Percentiles rank a stretch among this genome's conserved stretches.
These are phyloP conservation scores for Aspergillus clavatus DNA, from an alignment of 2,329 filamentous ascomycete genomes.

Conservation along the genomic window DNA sequence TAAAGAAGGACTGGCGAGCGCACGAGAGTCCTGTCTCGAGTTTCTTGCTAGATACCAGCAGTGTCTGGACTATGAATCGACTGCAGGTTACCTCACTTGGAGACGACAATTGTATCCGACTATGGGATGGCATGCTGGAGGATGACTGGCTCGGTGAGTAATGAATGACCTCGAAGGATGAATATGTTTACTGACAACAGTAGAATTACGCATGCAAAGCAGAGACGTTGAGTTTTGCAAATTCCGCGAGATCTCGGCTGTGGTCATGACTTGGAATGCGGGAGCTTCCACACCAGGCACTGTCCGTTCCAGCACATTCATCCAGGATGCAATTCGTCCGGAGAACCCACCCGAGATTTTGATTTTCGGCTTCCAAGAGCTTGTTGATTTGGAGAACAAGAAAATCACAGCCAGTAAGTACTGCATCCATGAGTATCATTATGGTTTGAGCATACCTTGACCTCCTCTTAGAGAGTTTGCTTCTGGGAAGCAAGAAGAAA, in stretches of 20 bases:
- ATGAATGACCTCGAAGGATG: background rate
- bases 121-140: slow-evolving; percentile 90
- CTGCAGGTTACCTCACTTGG: slow-evolving; percentile 83
- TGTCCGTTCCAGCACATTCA: slow-evolving; percentile 72
- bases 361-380: slow-evolving; percentile 94
- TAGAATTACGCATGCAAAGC: slow-evolving; percentile 77
- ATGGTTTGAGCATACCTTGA: slow-evolving; percentile 23
- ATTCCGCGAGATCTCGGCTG: slow-evolving; percentile 73
- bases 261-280: slow-evolving; percentile 94
- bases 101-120: slow-evolving; percentile 73
- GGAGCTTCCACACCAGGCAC: slow-evolving; percentile 89
- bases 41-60: slow-evolving; percentile 72
- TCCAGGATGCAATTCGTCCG: slow-evolving; percentile 71
- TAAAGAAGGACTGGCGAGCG: slow-evolving; percentile 92
- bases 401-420: slow-evolving; percentile 81
- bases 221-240: slow-evolving; percentile 77
- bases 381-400: slow-evolving; percentile 98
- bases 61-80: slow-evolving; percentile 78
- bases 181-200: slow-evolving; percentile 15
- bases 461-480: slow-evolving; percentile 61
- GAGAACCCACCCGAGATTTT: slow-evolving; percentile 80
- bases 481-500: slow-evolving; percentile 76
- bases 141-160: slow-evolving; percentile 79
- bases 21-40: slow-evolving; percentile 78
- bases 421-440: background rate